Evolutionary conservation across 768 basidiomycete genomes (phyloP), one percentile per base, ranked within the genome.

Genomic region (Mycena rosella): DNA sequence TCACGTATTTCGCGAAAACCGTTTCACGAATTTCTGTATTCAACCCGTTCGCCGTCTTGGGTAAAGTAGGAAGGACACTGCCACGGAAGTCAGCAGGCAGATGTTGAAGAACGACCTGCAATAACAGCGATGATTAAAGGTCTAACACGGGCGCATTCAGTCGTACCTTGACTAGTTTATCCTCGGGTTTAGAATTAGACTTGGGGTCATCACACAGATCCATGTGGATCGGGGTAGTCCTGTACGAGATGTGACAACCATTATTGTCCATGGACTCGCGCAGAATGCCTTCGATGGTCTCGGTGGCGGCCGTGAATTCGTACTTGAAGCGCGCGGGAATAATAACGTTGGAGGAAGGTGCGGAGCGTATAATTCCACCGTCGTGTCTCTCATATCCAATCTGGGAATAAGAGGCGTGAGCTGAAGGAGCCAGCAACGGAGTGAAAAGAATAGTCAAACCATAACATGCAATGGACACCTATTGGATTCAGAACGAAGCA

Each of bases 1-100:
- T 68, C 15, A 80, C 77, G 11, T 71, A 82, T 42, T 76, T 78
- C 34, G 78, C 75, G 49, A 70, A 72, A 22, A 82, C 68, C n/a
- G n/a, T n/a, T n/a, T n/a, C n/a, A n/a, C n/a, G n/a, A 11, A 72
- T 62, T 57, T 80, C 79, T 4, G 34, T 15, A n/a, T n/a, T 26
- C 1, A 30, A 44, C 27, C 18, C 29, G 26, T 14, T 3, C 27
- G 32, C 17, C 49, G 5, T 47, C 57, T 47, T 26, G 26, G 13
- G 32, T 34, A 34, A 34, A 13, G 32, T 6, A 34, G 6, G 32
- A 34, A 34, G 13, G 32, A 13, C 6, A 34, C 13, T 13, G 6
- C 32, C 32, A 10, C 29, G 42, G 14, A 45, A 40, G 7, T 51
- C 47, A 7, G 38, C 6, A 40, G 60, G 22, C 11, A 62, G 26